A percentile compares a stretch with the other conserved stretches of the same genome.
Evolutionary conservation across 441 rosid genomes (phyloP).

Genomic region (Raphanus hybrid): DNA sequence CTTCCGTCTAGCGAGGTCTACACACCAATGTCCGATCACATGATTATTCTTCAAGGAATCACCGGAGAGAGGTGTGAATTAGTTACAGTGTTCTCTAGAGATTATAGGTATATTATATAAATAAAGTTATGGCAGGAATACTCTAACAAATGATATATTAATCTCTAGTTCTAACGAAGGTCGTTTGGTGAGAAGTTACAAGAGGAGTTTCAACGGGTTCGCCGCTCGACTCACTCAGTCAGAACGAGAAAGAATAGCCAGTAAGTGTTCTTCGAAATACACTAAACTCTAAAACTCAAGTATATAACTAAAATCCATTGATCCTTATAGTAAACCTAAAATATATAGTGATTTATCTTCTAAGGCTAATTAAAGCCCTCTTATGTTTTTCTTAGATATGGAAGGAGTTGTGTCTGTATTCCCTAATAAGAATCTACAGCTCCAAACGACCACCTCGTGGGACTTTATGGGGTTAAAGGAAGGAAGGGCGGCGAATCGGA

Average conservation of each 20-base stretch:
- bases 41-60: constrained; percentile 44
- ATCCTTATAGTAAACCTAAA: background rate
- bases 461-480: constrained; percentile 53
- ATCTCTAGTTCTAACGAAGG: constrained; percentile 37
- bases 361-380: background rate
- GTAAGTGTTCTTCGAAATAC: background rate
- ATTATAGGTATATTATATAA: background rate
- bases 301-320: background rate
- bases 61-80: constrained; percentile 39
- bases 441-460: constrained; percentile 62
- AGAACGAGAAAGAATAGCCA: constrained; percentile 16
- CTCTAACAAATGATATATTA: background rate
- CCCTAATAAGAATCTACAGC: constrained; percentile 45
- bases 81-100: background rate
- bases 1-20: constrained; percentile 44
- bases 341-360: background rate
- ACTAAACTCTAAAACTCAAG: background rate
- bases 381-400: constrained; percentile 42
- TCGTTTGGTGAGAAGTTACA: constrained; percentile 51
- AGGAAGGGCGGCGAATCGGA: background rate
- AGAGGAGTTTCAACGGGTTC: constrained; percentile 41
- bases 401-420: constrained; percentile 56
- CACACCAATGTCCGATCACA: constrained; percentile 45
- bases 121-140: background rate
- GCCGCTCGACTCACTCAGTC: constrained; percentile 14